Evolutionary conservation across 106 monocot species (phyloP), one percentile per base, ranked within the genome.

Genomic region (Platanthera guangdongensis): DNA sequence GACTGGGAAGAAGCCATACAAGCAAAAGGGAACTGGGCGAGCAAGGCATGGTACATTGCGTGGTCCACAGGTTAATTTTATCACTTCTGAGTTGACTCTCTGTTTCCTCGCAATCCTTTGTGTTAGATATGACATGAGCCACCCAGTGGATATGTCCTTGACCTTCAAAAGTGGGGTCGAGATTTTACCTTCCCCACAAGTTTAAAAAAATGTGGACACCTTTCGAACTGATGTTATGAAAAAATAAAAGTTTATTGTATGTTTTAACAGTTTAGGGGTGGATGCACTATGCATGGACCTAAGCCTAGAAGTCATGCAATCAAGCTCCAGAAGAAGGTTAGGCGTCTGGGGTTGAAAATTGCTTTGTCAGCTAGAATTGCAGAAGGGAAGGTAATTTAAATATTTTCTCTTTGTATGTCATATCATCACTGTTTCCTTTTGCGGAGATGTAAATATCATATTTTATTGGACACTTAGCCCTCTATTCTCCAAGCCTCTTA

Each of bases 241-340:
- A 30, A 65, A 30, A 8, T 65, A 11, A 1, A 63, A 25, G 7
- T 45, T 74, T 8, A 52, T 16, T 6, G 15, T n/a, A 65, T 81
- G 72, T 4, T 72, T 70, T 81, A 72, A 81, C 87, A 96, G 96
- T 96, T 96, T 71, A 90, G 96, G 47, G 82, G 81, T 81, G 96
- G 96, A 74, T 93, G 91, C 52, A 77, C 83, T 32, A 86, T 89
- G 88, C 96, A 96, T 75, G 96, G 93, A 69, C 96, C 96, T 80
- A 93, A 96, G 80, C 96, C 96, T 72, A 80, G 96, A 74, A 96
- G 96, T 75, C 96, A 96, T 91, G 93, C 93, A 39, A 91, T 96
- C 71, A 96, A 96, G 76, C 84, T 93, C 57, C 93, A 93, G 65
- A 96, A 93, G 79, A 96, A 93, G 79, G 96, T 96, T 57, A 76